Evolutionary conservation across 2,329 filamentous ascomycete species (phyloP).

Genomic region (Neodidymelliopsis sp.): DNA sequence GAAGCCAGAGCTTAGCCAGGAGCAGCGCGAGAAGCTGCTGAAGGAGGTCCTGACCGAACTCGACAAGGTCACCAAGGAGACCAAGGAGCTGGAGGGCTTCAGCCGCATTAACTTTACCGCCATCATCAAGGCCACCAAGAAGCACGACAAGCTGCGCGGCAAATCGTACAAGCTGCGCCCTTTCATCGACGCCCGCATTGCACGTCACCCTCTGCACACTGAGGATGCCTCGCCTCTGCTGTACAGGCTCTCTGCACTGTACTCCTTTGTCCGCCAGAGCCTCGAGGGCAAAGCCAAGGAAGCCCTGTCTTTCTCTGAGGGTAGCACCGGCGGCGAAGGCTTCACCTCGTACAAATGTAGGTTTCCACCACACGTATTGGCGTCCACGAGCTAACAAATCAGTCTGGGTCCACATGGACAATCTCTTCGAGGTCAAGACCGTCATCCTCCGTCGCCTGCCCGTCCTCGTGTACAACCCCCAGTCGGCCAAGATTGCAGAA

Average conservation of each 20-base stretch:
- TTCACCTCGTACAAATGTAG: slow-evolving; percentile 89
- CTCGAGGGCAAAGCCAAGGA: slow-evolving; percentile 66
- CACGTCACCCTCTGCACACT: slow-evolving; percentile 91
- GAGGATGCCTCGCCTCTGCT: slow-evolving; percentile 92
- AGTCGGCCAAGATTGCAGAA: slow-evolving; percentile 82
- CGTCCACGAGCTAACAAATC: slow-evolving; percentile 3
- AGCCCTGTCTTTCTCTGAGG: slow-evolving; percentile 56
- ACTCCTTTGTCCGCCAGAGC: slow-evolving; percentile 89
- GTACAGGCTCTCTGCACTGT: slow-evolving; percentile 90
- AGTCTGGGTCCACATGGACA: slow-evolving; percentile 97
- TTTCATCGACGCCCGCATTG: slow-evolving; percentile 87
- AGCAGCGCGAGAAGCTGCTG: slow-evolving; percentile 61
- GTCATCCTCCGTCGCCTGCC: slow-evolving; percentile 90
- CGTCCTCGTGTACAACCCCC: slow-evolving; percentile 90
- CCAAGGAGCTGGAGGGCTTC: slow-evolving; percentile 93
- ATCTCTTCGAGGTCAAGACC: slow-evolving; percentile 96
- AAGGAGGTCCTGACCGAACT: slow-evolving; percentile 80
- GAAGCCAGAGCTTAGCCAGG: slow-evolving; percentile 43
- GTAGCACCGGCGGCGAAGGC: slow-evolving; percentile 60
- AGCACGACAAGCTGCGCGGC: slow-evolving; percentile 94
- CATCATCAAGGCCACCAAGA: slow-evolving; percentile 98
- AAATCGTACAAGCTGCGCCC: slow-evolving; percentile 86
- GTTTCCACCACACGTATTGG: slow-evolving; percentile 32
- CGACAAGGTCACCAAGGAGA: slow-evolving; percentile 86
- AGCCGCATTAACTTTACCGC: slow-evolving; percentile 97